These are phyloP conservation scores for Citrus reticulata DNA, from an alignment of 345 rosid genomes.

Conservation along the genomic window DNA sequence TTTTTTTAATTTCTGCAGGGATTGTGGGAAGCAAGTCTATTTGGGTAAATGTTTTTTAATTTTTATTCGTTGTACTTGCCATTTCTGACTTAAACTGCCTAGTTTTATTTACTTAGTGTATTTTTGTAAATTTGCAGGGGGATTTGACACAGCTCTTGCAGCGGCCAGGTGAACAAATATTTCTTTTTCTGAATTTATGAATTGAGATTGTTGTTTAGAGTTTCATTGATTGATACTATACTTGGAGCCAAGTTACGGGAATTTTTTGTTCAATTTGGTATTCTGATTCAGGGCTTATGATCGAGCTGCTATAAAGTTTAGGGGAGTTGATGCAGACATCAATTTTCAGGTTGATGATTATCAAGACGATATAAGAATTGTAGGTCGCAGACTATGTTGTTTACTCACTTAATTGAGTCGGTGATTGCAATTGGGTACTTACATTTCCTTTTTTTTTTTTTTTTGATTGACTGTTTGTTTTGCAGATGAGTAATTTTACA, in stretches of 20 bases:
- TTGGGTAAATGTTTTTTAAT: conserved; percentile 39
- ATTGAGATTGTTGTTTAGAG: too few relatives aligned
- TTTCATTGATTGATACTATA: background rate
- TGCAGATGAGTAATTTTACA: conserved; percentile 52
- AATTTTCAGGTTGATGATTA: conserved; percentile 62
- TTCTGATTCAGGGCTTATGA: conserved; percentile 62
- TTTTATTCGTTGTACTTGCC: background rate
- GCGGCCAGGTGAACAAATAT: conserved; percentile 65
- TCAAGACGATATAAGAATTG: conserved; percentile 69
- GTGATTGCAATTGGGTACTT: background rate
- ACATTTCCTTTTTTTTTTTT: background rate
- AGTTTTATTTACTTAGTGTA: background rate
- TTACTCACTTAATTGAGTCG: background rate
- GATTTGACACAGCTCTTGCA: conserved; percentile 85
- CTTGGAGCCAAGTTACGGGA: background rate
- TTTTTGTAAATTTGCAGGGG: conserved; percentile 40
- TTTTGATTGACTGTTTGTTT: background rate
- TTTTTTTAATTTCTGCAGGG: conserved; percentile 47
- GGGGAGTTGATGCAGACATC: conserved; percentile 81
- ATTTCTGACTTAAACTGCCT: background rate
- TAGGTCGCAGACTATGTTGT: background rate
- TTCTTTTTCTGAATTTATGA: background rate
- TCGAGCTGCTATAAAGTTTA: conserved; percentile 84
- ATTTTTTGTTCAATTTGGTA: background rate
- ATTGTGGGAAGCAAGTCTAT: conserved; percentile 83